Evolutionary conservation across 2,329 filamentous ascomycete species (phyloP).

Genomic region (Colletotrichum gloeosporioides): DNA sequence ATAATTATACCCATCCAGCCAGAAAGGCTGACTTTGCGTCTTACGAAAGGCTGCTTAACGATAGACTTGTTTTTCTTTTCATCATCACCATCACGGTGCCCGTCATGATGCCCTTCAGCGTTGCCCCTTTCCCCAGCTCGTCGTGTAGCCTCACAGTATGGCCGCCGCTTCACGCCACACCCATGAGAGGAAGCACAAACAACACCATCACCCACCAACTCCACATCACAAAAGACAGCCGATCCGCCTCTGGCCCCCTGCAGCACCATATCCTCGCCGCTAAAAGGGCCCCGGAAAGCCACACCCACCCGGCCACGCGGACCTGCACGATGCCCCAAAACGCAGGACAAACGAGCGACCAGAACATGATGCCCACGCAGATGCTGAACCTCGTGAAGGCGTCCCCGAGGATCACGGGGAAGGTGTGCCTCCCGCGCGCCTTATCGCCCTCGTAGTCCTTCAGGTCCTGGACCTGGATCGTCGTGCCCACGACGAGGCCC

Average conservation of each 20-base stretch:
- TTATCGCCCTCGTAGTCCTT: background rate
- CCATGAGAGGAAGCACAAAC: background rate
- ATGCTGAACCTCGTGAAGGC: background rate
- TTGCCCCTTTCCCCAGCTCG: rapidly evolving
- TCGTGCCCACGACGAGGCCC: background rate
- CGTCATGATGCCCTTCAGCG: background rate
- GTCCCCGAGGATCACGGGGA: background rate
- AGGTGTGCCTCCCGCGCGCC: background rate
- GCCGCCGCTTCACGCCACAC: background rate
- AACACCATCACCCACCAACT: background rate
- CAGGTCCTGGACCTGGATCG: background rate
- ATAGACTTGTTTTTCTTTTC: background rate
- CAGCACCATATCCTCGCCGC: background rate
- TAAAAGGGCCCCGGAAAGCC: background rate
- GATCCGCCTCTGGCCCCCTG: background rate
- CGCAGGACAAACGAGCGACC: background rate
- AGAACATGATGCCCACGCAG: background rate
- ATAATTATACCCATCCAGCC: background rate
- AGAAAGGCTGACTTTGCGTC: background rate
- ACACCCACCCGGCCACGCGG: background rate
- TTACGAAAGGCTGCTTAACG: background rate
- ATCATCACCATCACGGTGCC: background rate
- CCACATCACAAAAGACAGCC: background rate
- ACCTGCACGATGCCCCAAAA: background rate
- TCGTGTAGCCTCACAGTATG: rapidly evolving